Base-by-base conservation (phyloP, 140 eudicot genomes). In the Erigeron philadelphicus region DNA sequence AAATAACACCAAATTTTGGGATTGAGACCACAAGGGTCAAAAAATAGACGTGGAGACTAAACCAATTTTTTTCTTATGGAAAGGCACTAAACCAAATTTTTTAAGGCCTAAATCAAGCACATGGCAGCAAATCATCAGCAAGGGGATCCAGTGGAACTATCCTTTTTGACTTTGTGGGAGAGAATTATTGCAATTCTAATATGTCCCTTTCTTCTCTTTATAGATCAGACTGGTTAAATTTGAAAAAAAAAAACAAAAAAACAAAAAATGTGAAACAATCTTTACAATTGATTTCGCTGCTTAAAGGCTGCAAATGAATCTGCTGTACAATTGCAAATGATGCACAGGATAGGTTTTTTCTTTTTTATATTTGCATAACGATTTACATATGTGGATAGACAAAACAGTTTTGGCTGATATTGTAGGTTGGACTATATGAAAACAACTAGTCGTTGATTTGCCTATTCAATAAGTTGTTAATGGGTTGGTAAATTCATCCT, bases 91-190 rank as follows among this genome's bases (percentile, higher is more conserved):
- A 70, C 21, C 61, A 70, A 50, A 0, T 66, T 53, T 31, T 58
- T 56, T 64, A 70, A 76, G 61, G 67, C 67, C 35, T 63, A 52
- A 55, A 63, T 77, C 73, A 70, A 41, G 76, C 81, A 76, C 81
- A 70, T 76, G 76, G 76, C 81, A 71, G 61, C 77, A 71, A 70
- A 77, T 71, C 67, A 77, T 63, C 71, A 69, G 38, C 38, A 21
- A 8, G 44, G 11, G 72, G 81, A 61, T 50, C 23, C 18, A 71
- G 81, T 77, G 73, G 72, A 70, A 63, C 44, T 77, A 11, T 46
- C 72, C 69, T 56, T 71, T 71, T 71, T 77, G 77, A 64, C 69
- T 71, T 77, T 56, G 13, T 19, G 35, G 55, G 74, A 69, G 43
- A 45, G 65, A 45, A 60, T 55, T 45, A 70, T 53, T 62, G 76